Evolutionary conservation across 2,329 filamentous ascomycete species (phyloP).

Genomic region (Stylonectria norvegica): DNA sequence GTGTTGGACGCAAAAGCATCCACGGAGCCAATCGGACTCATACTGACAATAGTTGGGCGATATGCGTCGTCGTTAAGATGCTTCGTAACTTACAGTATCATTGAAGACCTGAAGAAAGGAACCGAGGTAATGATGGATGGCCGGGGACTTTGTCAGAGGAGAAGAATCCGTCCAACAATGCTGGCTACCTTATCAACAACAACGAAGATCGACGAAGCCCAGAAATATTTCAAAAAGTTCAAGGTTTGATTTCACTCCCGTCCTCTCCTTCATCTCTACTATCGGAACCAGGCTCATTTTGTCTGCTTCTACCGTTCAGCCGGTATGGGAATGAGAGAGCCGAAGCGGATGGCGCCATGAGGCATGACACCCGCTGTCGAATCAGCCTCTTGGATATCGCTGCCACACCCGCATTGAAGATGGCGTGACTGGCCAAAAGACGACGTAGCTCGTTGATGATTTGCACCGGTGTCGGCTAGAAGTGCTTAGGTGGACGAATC

Average conservation of each 20-base stretch:
- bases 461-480: constrained; percentile 19
- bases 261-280: too few relatives aligned
- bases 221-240: neutral
- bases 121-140: neutral
- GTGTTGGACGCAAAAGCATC: constrained; percentile 8
- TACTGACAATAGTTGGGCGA: constrained; percentile 2
- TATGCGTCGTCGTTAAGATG: constrained; percentile 2
- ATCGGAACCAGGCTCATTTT: constrained; percentile 10
- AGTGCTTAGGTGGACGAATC: too few relatives aligned
- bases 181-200: neutral
- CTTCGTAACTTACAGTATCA: neutral
- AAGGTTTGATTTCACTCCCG: constrained; percentile 1
- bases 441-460: constrained; percentile 5
- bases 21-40: neutral
- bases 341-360: constrained; percentile 23
- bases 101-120: neutral
- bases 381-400: constrained; percentile 15
- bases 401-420: constrained; percentile 18
- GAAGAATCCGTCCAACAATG: neutral
- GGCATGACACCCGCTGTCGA: constrained; percentile 14
- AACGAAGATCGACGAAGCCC: neutral
- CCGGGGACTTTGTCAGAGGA: neutral
- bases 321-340: constrained; percentile 5
- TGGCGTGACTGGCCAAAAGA: constrained; percentile 19
- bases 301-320: constrained; percentile 3